Percentiles rank a stretch among this genome's conserved stretches.
phyloP scores from a whole-genome alignment of 306 rosid genomes.

The Cucumis hystrix region DNA sequence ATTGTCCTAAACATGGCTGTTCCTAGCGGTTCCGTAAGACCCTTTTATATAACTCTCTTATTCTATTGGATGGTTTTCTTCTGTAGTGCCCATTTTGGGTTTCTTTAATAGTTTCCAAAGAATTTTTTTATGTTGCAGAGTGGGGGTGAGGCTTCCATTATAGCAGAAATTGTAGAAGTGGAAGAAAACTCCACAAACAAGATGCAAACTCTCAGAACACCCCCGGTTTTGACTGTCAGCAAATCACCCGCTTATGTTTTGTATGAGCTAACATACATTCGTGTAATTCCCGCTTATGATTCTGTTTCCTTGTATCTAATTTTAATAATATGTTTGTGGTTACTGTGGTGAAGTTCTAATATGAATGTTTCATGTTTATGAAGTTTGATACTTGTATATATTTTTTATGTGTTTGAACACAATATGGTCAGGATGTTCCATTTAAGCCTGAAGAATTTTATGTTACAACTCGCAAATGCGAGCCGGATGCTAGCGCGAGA shows the following conservation, averaged over 20 bases:
- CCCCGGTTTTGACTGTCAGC: conserved; percentile 57
- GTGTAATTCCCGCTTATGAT: conserved; percentile 25
- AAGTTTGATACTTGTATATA: background rate
- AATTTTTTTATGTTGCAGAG: conserved; percentile 22
- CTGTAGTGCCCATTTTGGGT: too few relatives aligned
- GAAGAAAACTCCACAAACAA: conserved; percentile 71
- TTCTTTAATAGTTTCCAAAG: background rate
- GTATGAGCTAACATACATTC: conserved; percentile 55
- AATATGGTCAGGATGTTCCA: conserved; percentile 55
- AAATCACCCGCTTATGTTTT: conserved; percentile 73
- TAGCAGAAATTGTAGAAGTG: conserved; percentile 82
- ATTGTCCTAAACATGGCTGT: conserved; percentile 71
- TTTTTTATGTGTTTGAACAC: background rate
- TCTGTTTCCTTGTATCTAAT: background rate
- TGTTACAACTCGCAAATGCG: conserved; percentile 70
- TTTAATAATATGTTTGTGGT: background rate
- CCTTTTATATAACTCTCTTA: background rate
- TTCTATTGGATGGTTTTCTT: background rate
- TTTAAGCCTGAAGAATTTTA: conserved; percentile 66
- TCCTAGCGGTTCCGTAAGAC: conserved; percentile 72
- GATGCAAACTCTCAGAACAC: conserved; percentile 65
- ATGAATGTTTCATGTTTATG: background rate
- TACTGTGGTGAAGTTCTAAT: background rate
- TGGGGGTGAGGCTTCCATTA: conserved; percentile 81
- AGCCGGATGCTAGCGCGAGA: conserved; percentile 59